Conservation (phyloP, 2,329 filamentous ascomycete species). For the Lecanicillium sp. region DNA sequence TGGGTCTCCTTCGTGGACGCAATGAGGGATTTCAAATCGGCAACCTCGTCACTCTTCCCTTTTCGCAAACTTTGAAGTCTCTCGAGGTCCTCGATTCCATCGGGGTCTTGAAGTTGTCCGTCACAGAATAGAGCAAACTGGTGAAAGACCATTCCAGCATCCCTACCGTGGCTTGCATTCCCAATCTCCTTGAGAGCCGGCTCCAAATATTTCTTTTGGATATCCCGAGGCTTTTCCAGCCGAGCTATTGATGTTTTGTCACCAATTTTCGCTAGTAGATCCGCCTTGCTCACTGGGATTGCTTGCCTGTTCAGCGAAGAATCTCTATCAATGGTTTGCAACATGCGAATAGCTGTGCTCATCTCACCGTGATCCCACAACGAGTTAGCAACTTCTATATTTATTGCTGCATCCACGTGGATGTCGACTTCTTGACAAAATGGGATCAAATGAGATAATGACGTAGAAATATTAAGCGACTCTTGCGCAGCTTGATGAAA, state of each 20-base stretch:
- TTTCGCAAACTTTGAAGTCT: constrained; percentile 72
- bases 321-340: constrained; percentile 60
- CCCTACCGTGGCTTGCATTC: constrained; percentile 55
- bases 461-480: constrained; percentile 76
- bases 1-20: constrained; percentile 41
- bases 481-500: constrained; percentile 79
- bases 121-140: constrained; percentile 95
- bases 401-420: constrained; percentile 66
- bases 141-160: constrained; percentile 84
- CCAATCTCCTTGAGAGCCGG: constrained; percentile 77
- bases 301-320: constrained; percentile 58
- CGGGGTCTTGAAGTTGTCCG: constrained; percentile 80
- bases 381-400: constrained; percentile 78
- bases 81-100: constrained; percentile 74
- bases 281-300: constrained; percentile 63
- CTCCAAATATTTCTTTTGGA: constrained; percentile 77
- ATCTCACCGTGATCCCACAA: constrained; percentile 93
- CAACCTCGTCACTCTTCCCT: constrained; percentile 73
- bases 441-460: constrained; percentile 68
- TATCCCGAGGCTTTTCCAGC: constrained; percentile 82
- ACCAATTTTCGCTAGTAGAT: constrained; percentile 79
- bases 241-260: constrained; percentile 84
- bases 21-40: constrained; percentile 58
- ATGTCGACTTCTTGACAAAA: constrained; percentile 64
- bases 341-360: constrained; percentile 78